Percentiles rank a stretch among this genome's conserved stretches.
Conservation (phyloP, 2,329 filamentous ascomycete species). For the Chaetomium sp. region DNA sequence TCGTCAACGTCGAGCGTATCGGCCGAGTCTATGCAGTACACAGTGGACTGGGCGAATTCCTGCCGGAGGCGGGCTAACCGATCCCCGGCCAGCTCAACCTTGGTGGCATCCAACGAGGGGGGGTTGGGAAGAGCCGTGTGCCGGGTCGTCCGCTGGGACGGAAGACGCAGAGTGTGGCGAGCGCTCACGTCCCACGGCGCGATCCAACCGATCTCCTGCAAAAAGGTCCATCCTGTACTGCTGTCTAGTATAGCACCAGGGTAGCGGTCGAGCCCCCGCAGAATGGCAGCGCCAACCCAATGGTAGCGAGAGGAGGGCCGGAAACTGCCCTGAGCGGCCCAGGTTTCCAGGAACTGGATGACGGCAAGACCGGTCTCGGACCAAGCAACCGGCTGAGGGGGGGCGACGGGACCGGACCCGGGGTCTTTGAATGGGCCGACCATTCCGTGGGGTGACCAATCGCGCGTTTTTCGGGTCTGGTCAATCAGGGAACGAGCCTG, state of each 20-base stretch:
- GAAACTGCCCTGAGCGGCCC: conserved; percentile 54
- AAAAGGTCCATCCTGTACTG: conserved; percentile 53
- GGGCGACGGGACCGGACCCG: conserved; percentile 6
- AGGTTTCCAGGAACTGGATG: conserved; percentile 63
- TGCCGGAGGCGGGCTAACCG: conserved; percentile 45
- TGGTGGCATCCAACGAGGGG: conserved; percentile 16
- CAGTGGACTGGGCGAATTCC: conserved; percentile 51
- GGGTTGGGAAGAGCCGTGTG: conserved; percentile 35
- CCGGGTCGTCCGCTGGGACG: conserved; percentile 38
- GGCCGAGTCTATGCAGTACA: conserved; percentile 68
- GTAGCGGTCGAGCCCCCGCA: conserved; percentile 59
- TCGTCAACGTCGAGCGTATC: conserved; percentile 70
- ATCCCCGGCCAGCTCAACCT: conserved; percentile 33
- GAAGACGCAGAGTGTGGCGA: conserved; percentile 54
- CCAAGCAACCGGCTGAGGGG: conserved; percentile 34
- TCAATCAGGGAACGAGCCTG: conserved; percentile 47
- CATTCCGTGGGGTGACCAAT: conserved; percentile 46
- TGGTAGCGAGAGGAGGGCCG: conserved; percentile 46
- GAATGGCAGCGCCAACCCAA: conserved; percentile 56
- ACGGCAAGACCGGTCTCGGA: conserved; percentile 46
- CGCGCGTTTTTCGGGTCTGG: conserved; percentile 42
- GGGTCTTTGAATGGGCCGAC: conserved; percentile 32
- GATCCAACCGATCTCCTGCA: conserved; percentile 70
- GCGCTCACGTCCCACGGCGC: conserved; percentile 63
- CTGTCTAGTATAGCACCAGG: conserved; percentile 39